Evolutionary conservation across 345 rosid genomes (phyloP), one percentile per base, ranked within the genome.

Genomic region (Heritiera fomes): DNA sequence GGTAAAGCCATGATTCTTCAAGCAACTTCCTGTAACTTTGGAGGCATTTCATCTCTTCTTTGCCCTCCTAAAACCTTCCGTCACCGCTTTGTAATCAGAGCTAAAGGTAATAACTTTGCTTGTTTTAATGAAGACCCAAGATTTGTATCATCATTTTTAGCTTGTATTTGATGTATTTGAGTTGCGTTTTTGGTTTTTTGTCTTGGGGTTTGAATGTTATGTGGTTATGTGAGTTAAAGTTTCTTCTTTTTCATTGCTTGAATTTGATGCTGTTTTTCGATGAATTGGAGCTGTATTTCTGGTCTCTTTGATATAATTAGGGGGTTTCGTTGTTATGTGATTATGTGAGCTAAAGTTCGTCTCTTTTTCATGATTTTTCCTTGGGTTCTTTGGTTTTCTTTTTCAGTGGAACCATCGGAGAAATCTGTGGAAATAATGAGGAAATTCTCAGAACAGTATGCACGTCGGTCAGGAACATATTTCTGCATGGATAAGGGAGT

Each of bases 391-490:
- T 18, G 49, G 8, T 6, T 55, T n/a, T 55, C 2, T 75, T 30
- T 73, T 68, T 78, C 85, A 92, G 99, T 83, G 78, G 99, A 96
- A 52, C 98, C 97, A 7, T 84, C 94, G 62, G 97, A 96, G 64
- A 93, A 96, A 80, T 92, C 97, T 47, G 88, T 93, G 53, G 99
- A 96, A 77, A 77, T 93, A 38, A 93, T 96, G 99, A 92, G 98
- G 89, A 96, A 96, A 82, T 96, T 96, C 90, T 96, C 99, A 0
- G 98, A 96, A 84, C 99, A 96, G 82, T 96, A 96, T 82, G 97
- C 97, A 60, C 94, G 97, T 77, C 90, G 86, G 75, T 96, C 99
- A 1, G 99, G 94, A 68, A 96, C 99, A 18, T 96, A 85, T 82
- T 96, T 96, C 87, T 93, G 99, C 77, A 88, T 86, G 4, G 99